Base-by-base conservation (phyloP, 495 filamentous ascomycete species). In the Corynascus novoguineensis region DNA sequence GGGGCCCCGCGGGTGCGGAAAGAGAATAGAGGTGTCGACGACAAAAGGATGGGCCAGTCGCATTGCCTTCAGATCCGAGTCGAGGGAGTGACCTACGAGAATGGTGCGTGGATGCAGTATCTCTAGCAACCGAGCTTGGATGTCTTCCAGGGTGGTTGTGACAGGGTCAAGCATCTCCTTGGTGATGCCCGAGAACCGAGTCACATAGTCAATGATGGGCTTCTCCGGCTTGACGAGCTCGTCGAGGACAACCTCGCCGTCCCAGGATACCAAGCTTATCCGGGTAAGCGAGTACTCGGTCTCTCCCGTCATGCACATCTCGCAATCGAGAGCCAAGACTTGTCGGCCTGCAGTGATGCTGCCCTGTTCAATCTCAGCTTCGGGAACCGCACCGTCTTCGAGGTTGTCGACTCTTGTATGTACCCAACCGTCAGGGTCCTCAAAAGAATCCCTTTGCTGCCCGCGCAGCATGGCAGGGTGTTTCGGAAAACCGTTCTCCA, bases 41-140 rank as follows among this genome's bases (percentile, higher is more conserved):
- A 97, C 87, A 71, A 89, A 92, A 0, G 93, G 93, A 64, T 98
- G 93, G 1, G 89, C 87, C 28, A 96, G 72, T 66, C 84, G 87
- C 21, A 97, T 74, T 1, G 91, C 92, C 21, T 75, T 85, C 4
- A 97, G 78, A 63, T 98, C 93, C 4, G 91, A 88, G 60, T 97
- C 86, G 27, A 98, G 81, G 24, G 90, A 96, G 66, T 98, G 93
- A 25, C 93, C 93, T 48, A 97, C 70, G 5, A 98, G 80, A 53
- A 98, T 86, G 2, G 90, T 83, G 15, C 79, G 80, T 0, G 90
- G 83, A 3, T 84, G 85, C 29, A 97, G 68, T 19, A 96, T 73
- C 5, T 83, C 69, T 5, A 92, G 73, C 3, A 98, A 81, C 34
- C 83, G 84, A 31, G 77, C 64, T 65, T 98, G 93, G 45, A 98